These are phyloP conservation scores for Phytophthora cryptogea DNA, from an alignment of 352 stramenopile species.

Conservation along the genomic window DNA sequence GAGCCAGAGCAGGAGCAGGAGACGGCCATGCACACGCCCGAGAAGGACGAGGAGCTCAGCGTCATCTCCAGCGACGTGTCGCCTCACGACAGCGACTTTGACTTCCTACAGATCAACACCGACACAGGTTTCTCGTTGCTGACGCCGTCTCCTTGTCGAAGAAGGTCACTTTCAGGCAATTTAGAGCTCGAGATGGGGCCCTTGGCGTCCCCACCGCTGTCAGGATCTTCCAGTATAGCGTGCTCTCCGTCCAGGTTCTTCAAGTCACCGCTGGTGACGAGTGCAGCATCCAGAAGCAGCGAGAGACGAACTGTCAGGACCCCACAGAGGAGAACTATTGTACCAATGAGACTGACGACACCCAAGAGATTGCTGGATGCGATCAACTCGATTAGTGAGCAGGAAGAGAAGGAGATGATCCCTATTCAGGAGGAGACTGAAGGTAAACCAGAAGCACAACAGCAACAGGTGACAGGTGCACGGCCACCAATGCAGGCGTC, in stretches of 20 bases:
- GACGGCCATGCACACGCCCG: slow-evolving; percentile 21
- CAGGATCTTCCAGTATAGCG: slow-evolving; percentile 27
- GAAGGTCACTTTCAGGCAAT: slow-evolving; percentile 6
- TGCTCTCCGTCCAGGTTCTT: slow-evolving; percentile 80
- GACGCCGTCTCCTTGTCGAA: slow-evolving; percentile 48
- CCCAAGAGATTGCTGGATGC: slow-evolving; percentile 25
- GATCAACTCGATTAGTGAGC: slow-evolving; percentile 21
- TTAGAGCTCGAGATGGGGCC: slow-evolving; percentile 10
- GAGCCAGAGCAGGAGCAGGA: slow-evolving; percentile 27
- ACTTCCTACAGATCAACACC: slow-evolving; percentile 47
- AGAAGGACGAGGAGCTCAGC: slow-evolving; percentile 47
- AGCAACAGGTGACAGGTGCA: background rate
- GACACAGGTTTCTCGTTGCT: slow-evolving; percentile 51
- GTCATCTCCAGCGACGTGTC: slow-evolving; percentile 58
- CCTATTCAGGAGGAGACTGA: slow-evolving; percentile 11
- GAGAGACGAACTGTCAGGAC: slow-evolving; percentile 12
- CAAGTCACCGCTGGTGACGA: slow-evolving; percentile 54
- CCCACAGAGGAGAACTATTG: slow-evolving; percentile 18
- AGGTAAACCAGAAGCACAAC: background rate
- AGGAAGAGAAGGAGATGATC: slow-evolving; percentile 18
- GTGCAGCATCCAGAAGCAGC: slow-evolving; percentile 2
- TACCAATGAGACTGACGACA: slow-evolving; percentile 12
- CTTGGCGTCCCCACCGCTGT: slow-evolving; percentile 30
- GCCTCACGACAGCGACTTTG: slow-evolving; percentile 50
- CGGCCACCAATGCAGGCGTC: slow-evolving; percentile 4